Evolutionary conservation across 2,329 filamentous ascomycete species (phyloP), one percentile per base, ranked within the genome.

Genomic region (Grosmannia penicillata): DNA sequence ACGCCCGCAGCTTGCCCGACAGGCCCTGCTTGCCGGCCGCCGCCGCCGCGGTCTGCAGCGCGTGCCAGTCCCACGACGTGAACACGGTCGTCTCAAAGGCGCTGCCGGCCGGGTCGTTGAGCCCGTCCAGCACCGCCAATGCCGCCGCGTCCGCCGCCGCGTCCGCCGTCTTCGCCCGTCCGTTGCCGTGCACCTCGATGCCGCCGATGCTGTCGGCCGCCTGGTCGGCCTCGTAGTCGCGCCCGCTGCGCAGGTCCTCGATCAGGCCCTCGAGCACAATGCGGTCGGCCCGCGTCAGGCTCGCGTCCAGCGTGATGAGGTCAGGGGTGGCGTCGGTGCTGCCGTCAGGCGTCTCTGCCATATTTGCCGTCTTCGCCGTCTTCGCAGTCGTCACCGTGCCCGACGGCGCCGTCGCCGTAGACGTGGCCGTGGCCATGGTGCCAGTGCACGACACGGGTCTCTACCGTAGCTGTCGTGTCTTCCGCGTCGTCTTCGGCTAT

Each of bases 41-140:
- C 10, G 40, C 39, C 27, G 36, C 41, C 11, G 57, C 54, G 14
- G 61, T 46, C 37, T 53, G 56, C 23, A 61, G 37, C 15, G 56
- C 53, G 22, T 49, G 50, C 34, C 64, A 46, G 43, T 69, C 65
- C 37, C 56, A 49, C 1, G 56, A 56, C 6, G 55, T 59, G 46
- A 69, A 56, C 28, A 69, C 58, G 4, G 59, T 62, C 4, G 65
- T 63, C 47, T 68, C 62, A 43, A 68, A 69, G 7, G 53, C 49
- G 33, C 51, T 30, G 45, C 56, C 53, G 10, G 41, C 36, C 4
- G 62, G 61, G 47, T 68, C 52, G 43, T 65, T 65, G 42, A 61
- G 51, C 22, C 55, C 58, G 39, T 53, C 55, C 43, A 70, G 56
- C 22, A 47, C 48, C 18, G 50, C 51, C 6, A 64, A 53, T 11